A percentile compares a stretch with the other conserved stretches of the same genome.
Conservation (phyloP, 208 protist species). For the Leishmania mexicana region DNA sequence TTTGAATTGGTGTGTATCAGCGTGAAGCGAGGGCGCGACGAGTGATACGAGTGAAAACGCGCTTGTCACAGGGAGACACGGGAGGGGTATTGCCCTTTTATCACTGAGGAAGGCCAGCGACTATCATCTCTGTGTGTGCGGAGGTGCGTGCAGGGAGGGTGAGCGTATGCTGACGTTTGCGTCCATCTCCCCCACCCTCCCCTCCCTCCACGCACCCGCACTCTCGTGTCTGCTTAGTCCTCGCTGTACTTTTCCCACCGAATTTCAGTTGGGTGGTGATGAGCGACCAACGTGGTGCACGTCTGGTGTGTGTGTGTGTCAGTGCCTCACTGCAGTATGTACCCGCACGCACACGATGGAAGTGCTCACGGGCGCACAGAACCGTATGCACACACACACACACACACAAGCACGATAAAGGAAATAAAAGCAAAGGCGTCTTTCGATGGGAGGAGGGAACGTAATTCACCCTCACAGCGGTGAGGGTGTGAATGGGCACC, state of each 20-base stretch:
- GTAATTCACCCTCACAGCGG: neutral
- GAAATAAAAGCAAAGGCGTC: neutral
- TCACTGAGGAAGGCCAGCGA: too few relatives aligned
- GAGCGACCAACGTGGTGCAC: neutral
- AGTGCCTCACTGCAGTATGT: neutral
- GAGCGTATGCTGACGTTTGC: neutral
- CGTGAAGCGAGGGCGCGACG: conserved; percentile 16
- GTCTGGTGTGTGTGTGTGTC: neutral
- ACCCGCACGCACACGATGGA: neutral
- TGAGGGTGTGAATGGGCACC: neutral
- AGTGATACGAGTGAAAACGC: neutral
- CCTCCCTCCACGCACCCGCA: neutral
- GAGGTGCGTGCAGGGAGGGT: too few relatives aligned
- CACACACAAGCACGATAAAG: neutral
- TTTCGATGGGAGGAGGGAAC: neutral
- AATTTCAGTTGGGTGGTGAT: neutral
- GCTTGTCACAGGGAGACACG: neutral
- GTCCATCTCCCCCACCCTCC: neutral
- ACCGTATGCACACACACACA: too few relatives aligned
- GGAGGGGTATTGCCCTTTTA: neutral
- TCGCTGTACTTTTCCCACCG: neutral
- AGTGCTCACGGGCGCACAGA: neutral
- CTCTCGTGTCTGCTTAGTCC: neutral
- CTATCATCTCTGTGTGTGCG: too few relatives aligned
- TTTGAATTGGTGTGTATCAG: conserved; percentile 20